Percentiles rank a stretch among this genome's conserved stretches.
Evolutionary conservation across 257 asterid species (phyloP).

Genomic region (Fraxinus pennsylvanica): DNA sequence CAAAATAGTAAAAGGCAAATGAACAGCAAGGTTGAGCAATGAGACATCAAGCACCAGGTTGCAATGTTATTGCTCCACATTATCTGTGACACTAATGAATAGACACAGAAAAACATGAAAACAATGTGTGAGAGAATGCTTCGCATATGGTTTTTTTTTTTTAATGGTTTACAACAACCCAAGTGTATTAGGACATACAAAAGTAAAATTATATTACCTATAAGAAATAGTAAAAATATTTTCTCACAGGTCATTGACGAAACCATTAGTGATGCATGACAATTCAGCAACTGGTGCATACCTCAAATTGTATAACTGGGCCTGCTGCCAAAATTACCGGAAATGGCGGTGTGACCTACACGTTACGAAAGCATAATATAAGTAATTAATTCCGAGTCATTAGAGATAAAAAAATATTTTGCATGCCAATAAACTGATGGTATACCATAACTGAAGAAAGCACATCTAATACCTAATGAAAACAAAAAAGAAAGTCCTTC

Average conservation of each 20-base stretch:
- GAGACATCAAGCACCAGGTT: background rate
- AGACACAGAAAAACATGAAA: background rate
- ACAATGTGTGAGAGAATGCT: background rate
- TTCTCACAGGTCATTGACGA: conserved; percentile 3
- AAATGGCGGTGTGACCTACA: conserved; percentile 86
- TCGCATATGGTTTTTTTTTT: background rate
- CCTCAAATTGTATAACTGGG: conserved; percentile 90
- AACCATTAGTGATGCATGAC: conserved; percentile 11
- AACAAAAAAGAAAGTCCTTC: background rate
- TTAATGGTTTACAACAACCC: background rate
- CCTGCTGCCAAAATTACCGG: conserved; percentile 71
- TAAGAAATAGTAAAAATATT: background rate
- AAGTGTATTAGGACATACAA: conserved; percentile 9
- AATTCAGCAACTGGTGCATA: conserved; percentile 33
- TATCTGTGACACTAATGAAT: conserved; percentile 3
- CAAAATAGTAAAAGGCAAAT: conserved; percentile 2
- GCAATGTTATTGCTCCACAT: background rate
- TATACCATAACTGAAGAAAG: background rate
- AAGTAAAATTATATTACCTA: conserved; percentile 6
- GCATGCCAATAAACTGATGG: background rate
- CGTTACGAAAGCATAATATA: conserved; percentile 21
- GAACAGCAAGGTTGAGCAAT: background rate
- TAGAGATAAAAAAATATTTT: background rate
- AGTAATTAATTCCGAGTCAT: background rate
- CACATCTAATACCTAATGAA: background rate